Conservation (phyloP, 116 monocot species). For the Dioscorea cayenensis region DNA sequence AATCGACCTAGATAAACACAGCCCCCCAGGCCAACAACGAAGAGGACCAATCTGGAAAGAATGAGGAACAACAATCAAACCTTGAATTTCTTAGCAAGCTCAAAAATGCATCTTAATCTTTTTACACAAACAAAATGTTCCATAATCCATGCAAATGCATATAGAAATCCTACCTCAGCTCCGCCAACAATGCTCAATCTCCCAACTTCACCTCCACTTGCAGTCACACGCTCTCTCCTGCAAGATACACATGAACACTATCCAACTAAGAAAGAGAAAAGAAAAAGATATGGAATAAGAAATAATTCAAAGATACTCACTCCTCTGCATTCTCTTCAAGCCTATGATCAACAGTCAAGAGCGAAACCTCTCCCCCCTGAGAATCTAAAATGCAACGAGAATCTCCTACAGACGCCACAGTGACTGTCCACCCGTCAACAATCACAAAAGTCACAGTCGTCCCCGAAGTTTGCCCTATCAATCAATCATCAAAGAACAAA, state of each 20-base stretch:
- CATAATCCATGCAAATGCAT: background rate
- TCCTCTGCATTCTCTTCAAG: slow-evolving; percentile 98
- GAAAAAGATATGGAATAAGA: slow-evolving; percentile 6
- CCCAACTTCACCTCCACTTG: slow-evolving; percentile 96
- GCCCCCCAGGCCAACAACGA: slow-evolving; percentile 70
- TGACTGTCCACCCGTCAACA: slow-evolving; percentile 92
- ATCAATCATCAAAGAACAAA: background rate
- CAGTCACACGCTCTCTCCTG: slow-evolving; percentile 93
- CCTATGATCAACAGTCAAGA: slow-evolving; percentile 91
- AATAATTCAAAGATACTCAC: slow-evolving; percentile 23
- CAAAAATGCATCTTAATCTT: background rate
- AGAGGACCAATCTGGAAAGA: slow-evolving; percentile 56
- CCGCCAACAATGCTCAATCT: slow-evolving; percentile 87
- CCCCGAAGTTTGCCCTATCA: slow-evolving; percentile 86
- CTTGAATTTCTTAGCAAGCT: background rate
- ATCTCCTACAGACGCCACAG: slow-evolving; percentile 96
- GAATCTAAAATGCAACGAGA: slow-evolving; percentile 94
- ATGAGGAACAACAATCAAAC: background rate
- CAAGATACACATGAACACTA: slow-evolving; percentile 4
- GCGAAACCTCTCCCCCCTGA: slow-evolving; percentile 67
- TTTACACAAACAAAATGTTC: background rate
- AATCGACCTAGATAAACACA: slow-evolving; percentile 69
- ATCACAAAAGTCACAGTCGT: slow-evolving; percentile 98
- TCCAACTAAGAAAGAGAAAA: background rate
- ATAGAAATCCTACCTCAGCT: slow-evolving; percentile 47